These are phyloP conservation scores for Monosporozyma unispora DNA, from an alignment of 805 yeast species.

Conservation along the genomic window DNA sequence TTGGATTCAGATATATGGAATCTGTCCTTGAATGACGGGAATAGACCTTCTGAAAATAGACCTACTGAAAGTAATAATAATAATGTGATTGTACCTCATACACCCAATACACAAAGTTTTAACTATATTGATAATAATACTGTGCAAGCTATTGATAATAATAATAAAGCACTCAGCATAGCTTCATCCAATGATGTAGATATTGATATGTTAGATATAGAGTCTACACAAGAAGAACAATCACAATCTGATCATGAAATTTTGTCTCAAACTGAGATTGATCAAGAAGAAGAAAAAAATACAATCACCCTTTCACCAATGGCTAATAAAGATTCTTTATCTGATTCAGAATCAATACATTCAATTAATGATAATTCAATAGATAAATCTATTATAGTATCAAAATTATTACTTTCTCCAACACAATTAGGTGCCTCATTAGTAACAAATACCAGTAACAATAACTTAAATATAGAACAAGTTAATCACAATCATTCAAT, in stretches of 20 bases:
- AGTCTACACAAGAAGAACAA: not conserved
- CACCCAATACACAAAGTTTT: no score
- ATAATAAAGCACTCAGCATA: no score
- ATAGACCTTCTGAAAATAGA: not conserved
- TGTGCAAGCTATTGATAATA: no score
- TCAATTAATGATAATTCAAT: not conserved
- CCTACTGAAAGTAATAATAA: not conserved
- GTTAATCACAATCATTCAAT: not conserved
- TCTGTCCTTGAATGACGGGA: slow-evolving; percentile 2
- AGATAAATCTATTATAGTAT: not conserved
- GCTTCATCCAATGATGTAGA: not conserved
- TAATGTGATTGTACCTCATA: no score
- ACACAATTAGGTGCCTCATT: slow-evolving; percentile 4
- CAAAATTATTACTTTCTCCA: slow-evolving; percentile 1
- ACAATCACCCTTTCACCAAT: not conserved
- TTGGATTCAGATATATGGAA: slow-evolving; percentile 3
- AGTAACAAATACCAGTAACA: not conserved
- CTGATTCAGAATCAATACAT: not conserved
- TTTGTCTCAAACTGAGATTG: no score
- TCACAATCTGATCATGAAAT: no score
- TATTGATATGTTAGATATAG: not conserved
- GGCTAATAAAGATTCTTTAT: not conserved
- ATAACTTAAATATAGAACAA: not conserved
- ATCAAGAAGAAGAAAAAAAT: no score
- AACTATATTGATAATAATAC: no score